These are phyloP conservation scores for Carex pumila DNA, from an alignment of 176 grass and related monocot genomes.

Conservation along the genomic window DNA sequence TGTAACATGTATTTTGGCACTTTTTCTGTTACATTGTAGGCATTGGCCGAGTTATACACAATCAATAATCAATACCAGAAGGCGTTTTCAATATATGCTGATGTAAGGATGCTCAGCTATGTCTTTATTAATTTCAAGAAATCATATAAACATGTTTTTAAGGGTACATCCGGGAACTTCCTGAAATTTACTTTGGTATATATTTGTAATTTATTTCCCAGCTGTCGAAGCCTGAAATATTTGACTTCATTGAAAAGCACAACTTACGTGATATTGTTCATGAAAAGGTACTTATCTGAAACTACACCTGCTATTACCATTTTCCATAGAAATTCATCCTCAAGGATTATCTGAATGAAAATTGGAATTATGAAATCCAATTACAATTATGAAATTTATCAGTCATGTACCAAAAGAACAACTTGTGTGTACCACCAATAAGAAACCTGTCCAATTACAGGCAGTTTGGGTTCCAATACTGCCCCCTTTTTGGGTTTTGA, in stretches of 20 bases:
- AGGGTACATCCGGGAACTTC: not conserved
- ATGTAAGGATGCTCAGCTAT: slow-evolving; percentile 55
- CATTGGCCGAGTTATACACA: slow-evolving; percentile 78
- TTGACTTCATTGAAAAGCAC: slow-evolving; percentile 83
- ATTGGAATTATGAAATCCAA: not conserved
- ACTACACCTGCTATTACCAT: not conserved
- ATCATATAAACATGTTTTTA: not conserved
- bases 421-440: not conserved
- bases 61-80: slow-evolving; percentile 76
- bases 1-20: not conserved
- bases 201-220: slow-evolving; percentile 19
- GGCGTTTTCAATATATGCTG: slow-evolving; percentile 75
- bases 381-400: not conserved
- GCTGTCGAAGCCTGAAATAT: slow-evolving; percentile 81
- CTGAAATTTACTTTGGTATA: slow-evolving; percentile 1
- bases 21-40: slow-evolving; percentile 37
- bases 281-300: slow-evolving; percentile 53
- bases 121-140: slow-evolving; percentile 6
- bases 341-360: not conserved
- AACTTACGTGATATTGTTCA: slow-evolving; percentile 61
- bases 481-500: not conserved
- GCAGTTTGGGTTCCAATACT: not conserved
- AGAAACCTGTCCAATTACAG: not conserved
- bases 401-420: not conserved
- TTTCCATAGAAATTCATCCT: not conserved